A percentile compares a stretch with the other conserved stretches of the same genome.
These are phyloP conservation scores for Anisodus tanguticus DNA, from an alignment of 257 asterid species.

Conservation along the genomic window DNA sequence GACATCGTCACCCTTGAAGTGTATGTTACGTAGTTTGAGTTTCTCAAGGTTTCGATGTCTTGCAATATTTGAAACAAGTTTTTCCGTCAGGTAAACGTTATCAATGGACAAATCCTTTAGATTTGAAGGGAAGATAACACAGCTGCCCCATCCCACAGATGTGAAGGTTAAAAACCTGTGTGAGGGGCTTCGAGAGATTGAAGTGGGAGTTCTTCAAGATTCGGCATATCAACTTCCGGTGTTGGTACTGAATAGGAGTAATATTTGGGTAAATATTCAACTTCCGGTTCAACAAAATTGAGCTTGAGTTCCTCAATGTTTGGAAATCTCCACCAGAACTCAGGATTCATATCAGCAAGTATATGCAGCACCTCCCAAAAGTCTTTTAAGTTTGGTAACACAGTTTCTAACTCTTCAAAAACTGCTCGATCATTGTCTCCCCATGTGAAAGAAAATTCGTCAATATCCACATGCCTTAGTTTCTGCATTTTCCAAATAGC, in stretches of 20 bases:
- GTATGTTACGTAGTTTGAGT: neutral
- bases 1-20: neutral
- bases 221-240: neutral
- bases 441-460: neutral
- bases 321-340: slow-evolving; percentile 19
- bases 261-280: no score
- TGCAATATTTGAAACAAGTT: neutral
- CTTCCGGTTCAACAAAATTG: neutral
- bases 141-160: neutral
- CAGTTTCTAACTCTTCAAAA: neutral
- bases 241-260: no score
- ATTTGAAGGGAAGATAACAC: neutral
- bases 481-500: slow-evolving; percentile 17
- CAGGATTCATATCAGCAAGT: neutral
- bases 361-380: neutral
- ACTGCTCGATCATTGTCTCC: neutral
- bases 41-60: neutral
- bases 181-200: neutral
- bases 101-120: neutral
- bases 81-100: neutral
- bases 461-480: neutral
- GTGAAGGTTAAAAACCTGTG: neutral
- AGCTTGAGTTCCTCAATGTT: slow-evolving; percentile 1
- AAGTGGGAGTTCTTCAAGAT: slow-evolving; percentile 11
- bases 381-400: neutral